Evolutionary conservation across 2,329 filamentous ascomycete species (phyloP), one percentile per base, ranked within the genome.

Genomic region (Ophiocordyceps camponoti-saundersi): DNA sequence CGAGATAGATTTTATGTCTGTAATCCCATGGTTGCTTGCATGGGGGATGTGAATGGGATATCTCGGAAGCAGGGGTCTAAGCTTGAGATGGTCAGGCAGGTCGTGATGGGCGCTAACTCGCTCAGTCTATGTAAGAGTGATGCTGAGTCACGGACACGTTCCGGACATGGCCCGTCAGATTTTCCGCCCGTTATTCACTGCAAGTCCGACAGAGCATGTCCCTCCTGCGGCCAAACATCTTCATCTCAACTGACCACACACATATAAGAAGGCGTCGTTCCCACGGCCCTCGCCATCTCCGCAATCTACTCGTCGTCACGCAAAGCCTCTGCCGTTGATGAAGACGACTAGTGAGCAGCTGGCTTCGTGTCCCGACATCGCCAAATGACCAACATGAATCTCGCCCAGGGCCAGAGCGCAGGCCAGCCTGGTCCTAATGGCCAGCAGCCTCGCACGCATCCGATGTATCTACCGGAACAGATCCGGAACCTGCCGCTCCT

Each of bases 401-500:
- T 51, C 18, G n/a, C 36, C n/a, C 36, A 40, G 36, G 18, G 36
- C 36, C 36, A 40, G n/a, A 40, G 36, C 40, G 53, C 55, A 53
- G 53, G 48, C 44, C 57, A 55, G 49, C 53, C 56, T 44, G 53
- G 49, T 44, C 45, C 54, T 46, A 46, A 50, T 46, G 53, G 50
- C 21, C 55, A 56, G 47, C 55, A 55, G 48, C 49, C 51, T 22
- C 57, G 56, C 10, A 57, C 55, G 11, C 55, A 59, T 2, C 64
- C 65, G 1, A 68, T 75, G 60, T 74, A 72, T 32, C 64, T 67
- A 32, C 72, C 75, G 0, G 66, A 69, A 34, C 67, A 71, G 46
- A 77, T 79, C 58, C 66, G 69, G 32, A 64, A 51, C 6, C 64
- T 79, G 3, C 63, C 63, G 2, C 66, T 69, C 39, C 63, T 82